Evolutionary conservation across 495 filamentous ascomycete genomes (phyloP), one percentile per base, ranked within the genome.

Genomic region (Talaromyces liani): DNA sequence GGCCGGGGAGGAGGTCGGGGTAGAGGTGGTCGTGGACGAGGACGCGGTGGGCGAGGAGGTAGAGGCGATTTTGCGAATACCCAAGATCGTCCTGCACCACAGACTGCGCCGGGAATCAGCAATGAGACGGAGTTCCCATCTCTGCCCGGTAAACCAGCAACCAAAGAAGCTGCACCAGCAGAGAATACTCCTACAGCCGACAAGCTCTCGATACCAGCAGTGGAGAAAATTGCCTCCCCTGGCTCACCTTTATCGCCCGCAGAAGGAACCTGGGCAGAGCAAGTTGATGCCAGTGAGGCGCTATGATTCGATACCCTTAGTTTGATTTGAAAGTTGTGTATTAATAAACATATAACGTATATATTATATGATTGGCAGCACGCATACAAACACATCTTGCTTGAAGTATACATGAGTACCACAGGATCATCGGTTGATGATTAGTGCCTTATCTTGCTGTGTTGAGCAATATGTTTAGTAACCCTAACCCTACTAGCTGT

Each of bases 101-200:
- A 65, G 9, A 36, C 67, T 34, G 63, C 68, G 7, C 73, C 71
- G 12, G 69, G 64, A 2, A 60, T 75, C 22, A 70, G 69, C 27
- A 71, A 75, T 41, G 73, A 79, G 36, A 63, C 61, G 16, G 75
- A 76, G 20, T 82, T 82, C 63, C 80, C 80, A 12, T 72, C 80
- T 34, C 68, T 82, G 0, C 79, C 79, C 0, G 71, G 65, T 3
- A 36, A 36, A 41, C 53, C 64, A 2, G 54, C 61, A 4, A 24
- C 14, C 18, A 61, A 63, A 29, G 63, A 18, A 34, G 39, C 22
- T 56, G 22, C 53, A 29, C 10, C 20, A 27, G 4, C 22, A 12
- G 27, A 56, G 1, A n/a, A 2, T 16, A 16, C 24, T 4, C 3
- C 24, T 22, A 27, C 53, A 7, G 22, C 27, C 27, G 53, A 18